Percentiles rank a stretch among this genome's conserved stretches.
These are phyloP conservation scores for Albatrellus sp. DNA, from an alignment of 1,284 basidiomycete species.

Conservation along the genomic window DNA sequence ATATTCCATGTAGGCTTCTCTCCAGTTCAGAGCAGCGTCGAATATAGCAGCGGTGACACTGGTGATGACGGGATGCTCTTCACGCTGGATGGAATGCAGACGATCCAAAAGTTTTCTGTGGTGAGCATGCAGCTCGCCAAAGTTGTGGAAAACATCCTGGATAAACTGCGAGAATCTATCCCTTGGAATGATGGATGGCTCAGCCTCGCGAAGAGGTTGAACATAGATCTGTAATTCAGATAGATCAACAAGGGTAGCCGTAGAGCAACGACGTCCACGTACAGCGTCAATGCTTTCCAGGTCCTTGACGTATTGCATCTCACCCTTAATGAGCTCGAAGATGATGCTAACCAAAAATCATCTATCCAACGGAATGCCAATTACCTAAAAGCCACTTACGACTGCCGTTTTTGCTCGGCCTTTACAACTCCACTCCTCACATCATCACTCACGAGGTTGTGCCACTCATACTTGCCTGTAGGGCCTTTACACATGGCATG, in stretches of 20 bases:
- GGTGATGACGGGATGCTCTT: constrained; percentile 79
- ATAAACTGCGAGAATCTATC: constrained; percentile 73
- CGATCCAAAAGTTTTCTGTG: constrained; percentile 68
- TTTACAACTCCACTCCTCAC: constrained; percentile 53
- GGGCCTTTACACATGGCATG: constrained; percentile 70
- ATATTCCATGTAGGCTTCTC: constrained; percentile 88
- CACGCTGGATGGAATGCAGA: constrained; percentile 78
- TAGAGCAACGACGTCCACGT: constrained; percentile 13
- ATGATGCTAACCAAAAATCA: constrained; percentile 51
- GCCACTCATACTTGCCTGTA: constrained; percentile 76
- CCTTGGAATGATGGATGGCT: constrained; percentile 67
- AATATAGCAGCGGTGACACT: constrained; percentile 81
- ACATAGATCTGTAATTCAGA: constrained; percentile 52
- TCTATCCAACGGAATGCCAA: constrained; percentile 2
- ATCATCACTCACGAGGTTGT: constrained; percentile 69
- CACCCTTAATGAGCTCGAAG: constrained; percentile 91
- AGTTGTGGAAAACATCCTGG: constrained; percentile 89
- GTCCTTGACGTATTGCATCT: constrained; percentile 93
- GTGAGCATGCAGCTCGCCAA: constrained; percentile 64
- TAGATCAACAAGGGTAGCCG: too few species aligned
- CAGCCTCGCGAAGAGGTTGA: constrained; percentile 57
- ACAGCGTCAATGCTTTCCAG: constrained; percentile 80
- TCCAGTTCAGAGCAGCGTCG: constrained; percentile 85
- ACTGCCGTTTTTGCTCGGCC: constrained; percentile 77
- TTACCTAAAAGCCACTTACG: constrained; percentile 36